Evolutionary conservation across 2,329 filamentous ascomycete genomes (phyloP), one percentile per base, ranked within the genome.

Genomic region (Aspergillus sp.): DNA sequence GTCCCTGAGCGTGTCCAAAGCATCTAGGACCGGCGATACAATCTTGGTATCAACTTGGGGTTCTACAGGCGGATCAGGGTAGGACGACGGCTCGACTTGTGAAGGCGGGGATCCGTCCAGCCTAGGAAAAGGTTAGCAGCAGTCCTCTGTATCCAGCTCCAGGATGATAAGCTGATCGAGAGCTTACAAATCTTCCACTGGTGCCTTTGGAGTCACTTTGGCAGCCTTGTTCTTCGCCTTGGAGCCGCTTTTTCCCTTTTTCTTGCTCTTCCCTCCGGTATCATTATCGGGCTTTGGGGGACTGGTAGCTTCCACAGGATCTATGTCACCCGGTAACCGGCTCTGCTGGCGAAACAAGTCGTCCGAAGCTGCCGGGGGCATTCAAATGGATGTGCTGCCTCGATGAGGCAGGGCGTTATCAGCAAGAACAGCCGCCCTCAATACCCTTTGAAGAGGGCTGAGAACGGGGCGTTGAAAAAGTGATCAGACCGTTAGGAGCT

Each of bases 321-420:
- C 66, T 41, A 71, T 69, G 60, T 71, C 68, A 62, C 71, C 68
- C 45, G 68, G 60, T 32, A 68, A 72, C 66, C 63, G 74, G 66
- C 65, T 72, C 39, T 72, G 68, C 61, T 71, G 74, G 66, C 67
- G 70, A 63, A 70, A 71, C 55, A 67, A 58, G 62, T 73, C 68
- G 69, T 74, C 74, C 64, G 72, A 72, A 56, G 70, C 69, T 67
- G 68, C 72, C 66, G 73, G 72, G 70, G 70, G 73, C 75, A 77
- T 77, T 69, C 72, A 77, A 76, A 66, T 69, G 63, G 63, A 65
- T 59, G 59, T 63, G 63, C 64, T 70, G 70, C 71, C 68, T 59
- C 53, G 51, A 48, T 55, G 67, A 69, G 69, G 68, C 70, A 64
- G 64, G 48, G 42, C 26, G 26, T 34, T 51, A 36, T 61, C 45